A percentile compares a stretch with the other conserved stretches of the same genome.
Evolutionary conservation across 768 basidiomycete genomes (phyloP).

Genomic region (Mycena vulgaris): DNA sequence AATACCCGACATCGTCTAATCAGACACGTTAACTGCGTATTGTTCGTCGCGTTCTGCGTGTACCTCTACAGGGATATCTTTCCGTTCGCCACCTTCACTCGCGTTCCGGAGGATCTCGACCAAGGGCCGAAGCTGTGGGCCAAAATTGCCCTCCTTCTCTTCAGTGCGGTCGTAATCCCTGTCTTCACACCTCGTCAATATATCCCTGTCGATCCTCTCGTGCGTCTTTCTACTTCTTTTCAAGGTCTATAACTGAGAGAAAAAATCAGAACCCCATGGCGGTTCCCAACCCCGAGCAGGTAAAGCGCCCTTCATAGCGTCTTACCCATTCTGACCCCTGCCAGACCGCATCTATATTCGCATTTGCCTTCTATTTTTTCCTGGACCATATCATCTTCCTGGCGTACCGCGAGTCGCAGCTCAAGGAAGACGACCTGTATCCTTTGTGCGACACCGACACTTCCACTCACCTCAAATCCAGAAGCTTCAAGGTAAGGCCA

Average conservation of each 20-base stretch:
- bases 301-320: too few relatives aligned
- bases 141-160: constrained; percentile 59
- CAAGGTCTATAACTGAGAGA: too few relatives aligned
- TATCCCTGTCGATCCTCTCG: constrained; percentile 66
- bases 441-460: constrained; percentile 74
- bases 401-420: constrained; percentile 59
- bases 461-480: constrained; percentile 41
- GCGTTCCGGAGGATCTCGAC: constrained; percentile 59
- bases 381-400: constrained; percentile 65
- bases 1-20: constrained; percentile 26
- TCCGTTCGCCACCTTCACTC: constrained; percentile 68
- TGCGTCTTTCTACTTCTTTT: constrained; percentile 36
- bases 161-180: constrained; percentile 65
- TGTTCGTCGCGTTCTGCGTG: constrained; percentile 54
- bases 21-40: constrained; percentile 45
- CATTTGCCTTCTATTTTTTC: constrained; percentile 63
- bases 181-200: constrained; percentile 68
- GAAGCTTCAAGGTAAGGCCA: constrained; percentile 48
- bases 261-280: constrained; percentile 48
- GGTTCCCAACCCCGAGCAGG: constrained; percentile 62
- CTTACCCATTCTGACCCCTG: too few relatives aligned
- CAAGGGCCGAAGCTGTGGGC: constrained; percentile 66
- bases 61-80: constrained; percentile 72
- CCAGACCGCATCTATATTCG: constrained; percentile 64
- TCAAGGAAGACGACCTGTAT: constrained; percentile 68